Percentiles rank a stretch among this genome's conserved stretches.
These are phyloP conservation scores for Eragrostis curvula DNA, from an alignment of 176 grass and related monocot species.

Conservation along the genomic window DNA sequence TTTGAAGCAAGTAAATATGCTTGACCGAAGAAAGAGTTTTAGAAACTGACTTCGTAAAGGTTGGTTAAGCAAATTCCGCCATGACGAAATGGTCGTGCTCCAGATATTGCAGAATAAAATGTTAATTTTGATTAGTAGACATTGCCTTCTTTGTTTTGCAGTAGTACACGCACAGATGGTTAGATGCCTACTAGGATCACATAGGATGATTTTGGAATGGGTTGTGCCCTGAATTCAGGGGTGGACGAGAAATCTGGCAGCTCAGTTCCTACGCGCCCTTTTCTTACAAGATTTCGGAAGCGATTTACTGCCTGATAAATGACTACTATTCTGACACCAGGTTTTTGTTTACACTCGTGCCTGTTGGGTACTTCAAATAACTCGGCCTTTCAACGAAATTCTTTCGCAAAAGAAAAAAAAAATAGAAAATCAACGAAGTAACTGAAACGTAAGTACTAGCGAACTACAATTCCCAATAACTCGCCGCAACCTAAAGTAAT, in stretches of 20 bases:
- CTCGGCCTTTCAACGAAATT: too few species aligned
- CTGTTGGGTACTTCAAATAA: too few species aligned
- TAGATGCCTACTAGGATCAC: not conserved
- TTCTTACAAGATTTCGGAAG: not conserved
- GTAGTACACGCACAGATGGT: not conserved
- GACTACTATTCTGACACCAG: not conserved
- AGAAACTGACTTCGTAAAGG: not conserved
- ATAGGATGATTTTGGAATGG: not conserved
- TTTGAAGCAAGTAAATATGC: not conserved
- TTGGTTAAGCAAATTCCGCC: too few species aligned
- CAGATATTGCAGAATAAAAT: not conserved
- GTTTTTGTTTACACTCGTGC: not conserved
- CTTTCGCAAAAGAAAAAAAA: too few species aligned
- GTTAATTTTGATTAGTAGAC: not conserved
- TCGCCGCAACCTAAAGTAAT: not conserved
- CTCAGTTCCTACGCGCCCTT: not conserved
- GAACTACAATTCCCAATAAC: not conserved
- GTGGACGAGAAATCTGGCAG: not conserved
- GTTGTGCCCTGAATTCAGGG: not conserved
- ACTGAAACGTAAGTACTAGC: not conserved
- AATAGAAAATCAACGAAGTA: not conserved
- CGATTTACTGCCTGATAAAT: not conserved
- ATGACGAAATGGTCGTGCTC: too few species aligned
- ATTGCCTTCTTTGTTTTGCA: not conserved
- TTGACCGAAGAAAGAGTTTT: not conserved